These are phyloP conservation scores for Ormosia semicastrata DNA, from an alignment of 306 rosid species.

Conservation along the genomic window DNA sequence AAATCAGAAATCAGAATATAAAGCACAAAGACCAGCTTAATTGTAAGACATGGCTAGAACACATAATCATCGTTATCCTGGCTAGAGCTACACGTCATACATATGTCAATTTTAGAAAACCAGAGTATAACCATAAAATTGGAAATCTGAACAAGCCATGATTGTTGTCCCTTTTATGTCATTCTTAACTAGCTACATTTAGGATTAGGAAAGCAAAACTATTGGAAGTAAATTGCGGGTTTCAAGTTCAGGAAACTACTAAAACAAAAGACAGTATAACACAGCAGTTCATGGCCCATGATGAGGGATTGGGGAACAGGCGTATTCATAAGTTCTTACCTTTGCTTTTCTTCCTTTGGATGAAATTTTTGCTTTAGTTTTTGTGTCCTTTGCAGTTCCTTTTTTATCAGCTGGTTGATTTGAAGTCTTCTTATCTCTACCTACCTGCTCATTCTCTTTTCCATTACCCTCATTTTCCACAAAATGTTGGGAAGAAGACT, in stretches of 20 bases:
- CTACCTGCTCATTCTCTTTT: conserved; percentile 39
- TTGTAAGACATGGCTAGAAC: conserved; percentile 10
- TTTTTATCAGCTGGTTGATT: conserved; percentile 45
- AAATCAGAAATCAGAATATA: conserved; percentile 17
- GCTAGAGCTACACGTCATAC: neutral
- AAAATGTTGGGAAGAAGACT: conserved; percentile 36
- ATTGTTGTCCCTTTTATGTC: neutral
- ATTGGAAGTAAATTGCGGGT: neutral
- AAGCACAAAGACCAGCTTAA: conserved; percentile 12
- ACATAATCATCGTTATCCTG: neutral
- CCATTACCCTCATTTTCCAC: conserved; percentile 31
- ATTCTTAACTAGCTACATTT: neutral
- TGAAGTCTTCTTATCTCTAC: conserved; percentile 44
- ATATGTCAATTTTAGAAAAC: neutral
- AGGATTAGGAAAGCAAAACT: neutral
- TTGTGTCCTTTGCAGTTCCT: conserved; percentile 49
- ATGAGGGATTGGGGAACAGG: neutral
- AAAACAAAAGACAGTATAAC: conserved; percentile 1
- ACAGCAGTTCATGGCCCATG: no score
- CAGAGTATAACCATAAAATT: neutral
- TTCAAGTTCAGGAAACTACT: conserved; percentile 11
- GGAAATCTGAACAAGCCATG: neutral
- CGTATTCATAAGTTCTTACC: conserved; percentile 43
- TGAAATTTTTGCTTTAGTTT: conserved; percentile 46
- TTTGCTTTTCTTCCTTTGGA: conserved; percentile 73